Evolutionary conservation across 129 eudicot species (phyloP).

Genomic region (Rutidosis leptorrhynchoides): DNA sequence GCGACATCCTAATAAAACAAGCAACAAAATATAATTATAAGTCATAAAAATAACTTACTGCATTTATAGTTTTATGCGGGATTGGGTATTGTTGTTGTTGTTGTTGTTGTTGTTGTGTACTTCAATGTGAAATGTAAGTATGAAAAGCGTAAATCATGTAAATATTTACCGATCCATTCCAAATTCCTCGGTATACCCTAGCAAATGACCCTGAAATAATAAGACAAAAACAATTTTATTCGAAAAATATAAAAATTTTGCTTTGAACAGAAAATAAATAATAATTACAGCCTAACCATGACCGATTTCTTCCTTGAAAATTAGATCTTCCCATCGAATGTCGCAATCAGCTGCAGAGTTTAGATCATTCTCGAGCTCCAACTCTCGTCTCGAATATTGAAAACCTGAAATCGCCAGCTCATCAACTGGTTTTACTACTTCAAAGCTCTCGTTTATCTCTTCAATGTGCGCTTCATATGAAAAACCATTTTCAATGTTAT

Average conservation of each 20-base stretch:
- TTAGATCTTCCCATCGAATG: slow-evolving; percentile 80
- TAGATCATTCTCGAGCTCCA: slow-evolving; percentile 45
- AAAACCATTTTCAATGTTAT: slow-evolving; percentile 29
- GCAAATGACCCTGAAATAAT: slow-evolving; percentile 72
- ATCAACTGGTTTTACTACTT: slow-evolving; percentile 25
- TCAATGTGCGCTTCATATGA: slow-evolving; percentile 25
- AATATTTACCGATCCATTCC: slow-evolving; percentile 79
- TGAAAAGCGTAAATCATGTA: slow-evolving; percentile 15
- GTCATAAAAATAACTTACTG: slow-evolving; percentile 2
- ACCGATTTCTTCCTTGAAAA: slow-evolving; percentile 69
- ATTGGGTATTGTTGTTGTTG: too few species aligned
- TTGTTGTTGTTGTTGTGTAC: too few species aligned
- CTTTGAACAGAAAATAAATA: neutral
- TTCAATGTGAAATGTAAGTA: slow-evolving; percentile 7
- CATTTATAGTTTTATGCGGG: too few species aligned
- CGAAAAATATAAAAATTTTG: too few species aligned
- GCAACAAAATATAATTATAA: slow-evolving; percentile 16
- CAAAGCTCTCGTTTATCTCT: slow-evolving; percentile 33
- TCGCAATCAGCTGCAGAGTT: slow-evolving; percentile 38
- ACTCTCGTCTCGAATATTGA: slow-evolving; percentile 24
- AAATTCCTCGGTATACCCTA: slow-evolving; percentile 80
- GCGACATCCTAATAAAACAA: slow-evolving; percentile 73
- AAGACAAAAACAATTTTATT: neutral
- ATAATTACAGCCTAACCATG: slow-evolving; percentile 47
- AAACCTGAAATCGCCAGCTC: slow-evolving; percentile 25